phyloP scores from a whole-genome alignment of 805 yeast species.

The Myxozyma udenii region DNA sequence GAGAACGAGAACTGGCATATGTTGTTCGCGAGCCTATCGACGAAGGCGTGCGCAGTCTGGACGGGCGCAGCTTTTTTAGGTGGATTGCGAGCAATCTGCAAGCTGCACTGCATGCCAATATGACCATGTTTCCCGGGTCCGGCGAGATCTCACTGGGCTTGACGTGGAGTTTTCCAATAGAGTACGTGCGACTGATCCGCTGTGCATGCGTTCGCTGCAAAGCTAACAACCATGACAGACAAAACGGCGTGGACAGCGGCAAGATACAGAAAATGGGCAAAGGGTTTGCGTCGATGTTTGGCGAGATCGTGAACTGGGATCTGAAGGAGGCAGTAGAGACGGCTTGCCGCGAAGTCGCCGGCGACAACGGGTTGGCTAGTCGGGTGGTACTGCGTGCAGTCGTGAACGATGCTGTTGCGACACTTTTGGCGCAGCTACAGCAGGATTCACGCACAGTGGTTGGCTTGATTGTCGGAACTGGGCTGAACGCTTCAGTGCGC shows the following conservation, averaged over 20 bases:
- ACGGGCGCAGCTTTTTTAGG: constrained; percentile 35
- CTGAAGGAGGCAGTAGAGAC: constrained; percentile 66
- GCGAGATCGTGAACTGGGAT: constrained; percentile 66
- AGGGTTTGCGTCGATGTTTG: constrained; percentile 71
- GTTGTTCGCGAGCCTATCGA: constrained; percentile 29
- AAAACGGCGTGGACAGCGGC: constrained; percentile 30
- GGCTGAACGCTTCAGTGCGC: constrained; percentile 75
- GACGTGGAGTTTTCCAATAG: constrained; percentile 40
- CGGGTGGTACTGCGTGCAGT: constrained; percentile 72
- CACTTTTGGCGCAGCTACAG: constrained; percentile 71
- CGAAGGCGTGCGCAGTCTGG: constrained; percentile 31
- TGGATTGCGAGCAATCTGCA: constrained; percentile 37
- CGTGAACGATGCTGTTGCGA: constrained; percentile 88
- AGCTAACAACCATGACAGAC: too few species aligned
- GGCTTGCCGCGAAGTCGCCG: constrained; percentile 53
- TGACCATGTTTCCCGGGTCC: background rate
- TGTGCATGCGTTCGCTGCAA: too few species aligned
- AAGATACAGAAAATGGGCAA: constrained; percentile 45
- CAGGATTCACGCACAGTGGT: constrained; percentile 55
- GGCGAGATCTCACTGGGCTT: constrained; percentile 32
- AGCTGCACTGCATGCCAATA: constrained; percentile 24
- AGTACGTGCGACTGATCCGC: too few species aligned
- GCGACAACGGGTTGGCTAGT: constrained; percentile 22
- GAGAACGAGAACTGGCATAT: constrained; percentile 24
- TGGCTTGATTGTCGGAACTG: constrained; percentile 89